Conservation (phyloP, 371 early-diverging fungal species). For the Blastocladiella emersonii region DNA sequence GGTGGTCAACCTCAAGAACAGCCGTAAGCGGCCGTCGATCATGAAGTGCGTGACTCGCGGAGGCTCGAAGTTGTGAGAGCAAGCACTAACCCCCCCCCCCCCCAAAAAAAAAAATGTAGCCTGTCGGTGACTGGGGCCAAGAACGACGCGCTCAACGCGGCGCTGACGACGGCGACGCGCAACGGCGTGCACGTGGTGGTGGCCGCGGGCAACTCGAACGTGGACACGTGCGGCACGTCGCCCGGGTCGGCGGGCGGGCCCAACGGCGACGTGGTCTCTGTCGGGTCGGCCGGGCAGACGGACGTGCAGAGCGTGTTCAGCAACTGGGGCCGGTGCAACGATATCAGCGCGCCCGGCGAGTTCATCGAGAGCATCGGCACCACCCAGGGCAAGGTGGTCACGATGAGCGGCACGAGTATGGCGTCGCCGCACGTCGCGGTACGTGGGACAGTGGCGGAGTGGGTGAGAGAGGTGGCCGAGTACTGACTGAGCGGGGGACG, state of each 20-base stretch:
- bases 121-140: conserved; percentile 20
- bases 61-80: background rate
- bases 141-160: conserved; percentile 16
- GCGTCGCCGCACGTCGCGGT: conserved; percentile 45
- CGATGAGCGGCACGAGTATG: conserved; percentile 44
- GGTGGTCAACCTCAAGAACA: conserved; percentile 1
- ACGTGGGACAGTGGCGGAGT: background rate
- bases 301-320: conserved; percentile 34
- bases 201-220: conserved; percentile 48
- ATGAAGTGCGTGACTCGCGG: background rate
- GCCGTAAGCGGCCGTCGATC: background rate
- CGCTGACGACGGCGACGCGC: conserved; percentile 20
- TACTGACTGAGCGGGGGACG: too few species aligned
- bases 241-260: conserved; percentile 54
- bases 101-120: too few species aligned
- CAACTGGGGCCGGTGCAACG: conserved; percentile 42
- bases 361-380: background rate
- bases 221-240: conserved; percentile 45
- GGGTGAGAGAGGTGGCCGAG: background rate
- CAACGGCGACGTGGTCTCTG: conserved; percentile 36
- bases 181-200: conserved; percentile 41
- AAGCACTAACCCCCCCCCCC: too few species aligned
- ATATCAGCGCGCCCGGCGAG: conserved; percentile 39
- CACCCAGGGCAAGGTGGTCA: background rate
- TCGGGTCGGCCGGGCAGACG: conserved; percentile 41